Percentiles rank a stretch among this genome's conserved stretches.
These are phyloP conservation scores for Geosmithia flava DNA, from an alignment of 2,329 filamentous ascomycete species.

Conservation along the genomic window DNA sequence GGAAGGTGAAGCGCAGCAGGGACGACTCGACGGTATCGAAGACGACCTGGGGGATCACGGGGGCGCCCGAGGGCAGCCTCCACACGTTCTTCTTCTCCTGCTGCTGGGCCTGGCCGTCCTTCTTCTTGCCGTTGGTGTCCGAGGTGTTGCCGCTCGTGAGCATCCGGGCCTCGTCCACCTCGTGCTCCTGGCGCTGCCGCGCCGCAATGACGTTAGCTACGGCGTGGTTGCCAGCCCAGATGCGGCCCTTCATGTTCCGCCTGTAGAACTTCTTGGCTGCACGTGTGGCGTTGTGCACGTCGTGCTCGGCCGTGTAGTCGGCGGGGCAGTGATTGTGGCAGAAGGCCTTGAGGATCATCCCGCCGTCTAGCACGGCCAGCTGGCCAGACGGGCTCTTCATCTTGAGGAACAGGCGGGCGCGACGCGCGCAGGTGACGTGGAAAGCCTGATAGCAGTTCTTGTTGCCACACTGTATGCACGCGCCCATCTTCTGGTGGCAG, in stretches of 20 bases:
- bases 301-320: conserved; percentile 80
- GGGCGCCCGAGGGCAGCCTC: conserved; percentile 89
- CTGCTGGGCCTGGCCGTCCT: conserved; percentile 31
- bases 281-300: conserved; percentile 66
- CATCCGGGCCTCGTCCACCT: conserved; percentile 69
- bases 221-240: conserved; percentile 85
- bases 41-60: conserved; percentile 81
- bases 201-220: conserved; percentile 73
- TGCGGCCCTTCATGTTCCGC: conserved; percentile 73
- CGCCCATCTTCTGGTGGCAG: conserved; percentile 93
- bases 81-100: conserved; percentile 38
- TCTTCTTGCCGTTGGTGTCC: conserved; percentile 59
- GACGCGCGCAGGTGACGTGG: conserved; percentile 88
- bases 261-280: conserved; percentile 85
- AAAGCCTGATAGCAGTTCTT: conserved; percentile 96
- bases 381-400: conserved; percentile 90
- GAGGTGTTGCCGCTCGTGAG: conserved; percentile 52
- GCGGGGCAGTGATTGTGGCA: conserved; percentile 89
- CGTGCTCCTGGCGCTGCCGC: conserved; percentile 48
- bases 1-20: conserved; percentile 64
- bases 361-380: conserved; percentile 64
- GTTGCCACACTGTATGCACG: conserved; percentile 96
- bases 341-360: conserved; percentile 79
- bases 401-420: conserved; percentile 77
- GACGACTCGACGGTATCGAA: conserved; percentile 78